A percentile compares a stretch with the other conserved stretches of the same genome.
Evolutionary conservation across 768 basidiomycete species (phyloP).

Genomic region (Nidula microcarpa): DNA sequence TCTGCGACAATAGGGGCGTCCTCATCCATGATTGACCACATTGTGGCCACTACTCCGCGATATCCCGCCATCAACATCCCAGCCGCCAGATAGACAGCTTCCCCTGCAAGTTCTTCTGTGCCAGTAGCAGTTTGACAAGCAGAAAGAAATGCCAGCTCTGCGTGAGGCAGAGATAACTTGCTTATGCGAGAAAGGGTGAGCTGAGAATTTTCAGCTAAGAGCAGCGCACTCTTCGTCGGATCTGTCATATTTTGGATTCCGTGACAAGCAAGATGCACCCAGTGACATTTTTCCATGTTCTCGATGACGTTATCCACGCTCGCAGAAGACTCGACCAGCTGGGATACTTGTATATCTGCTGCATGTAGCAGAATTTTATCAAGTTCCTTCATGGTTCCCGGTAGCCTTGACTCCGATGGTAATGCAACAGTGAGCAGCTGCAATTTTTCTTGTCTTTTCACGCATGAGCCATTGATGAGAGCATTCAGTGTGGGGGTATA

Average conservation of each 20-base stretch:
- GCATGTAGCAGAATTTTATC: background rate
- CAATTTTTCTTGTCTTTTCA: background rate
- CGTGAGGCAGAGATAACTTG: conserved; percentile 9
- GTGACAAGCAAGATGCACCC: conserved; percentile 33
- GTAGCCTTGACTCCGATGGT: background rate
- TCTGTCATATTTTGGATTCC: conserved; percentile 18
- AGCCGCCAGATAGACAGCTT: conserved; percentile 30
- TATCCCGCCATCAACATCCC: conserved; percentile 30
- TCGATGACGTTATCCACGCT: conserved; percentile 4
- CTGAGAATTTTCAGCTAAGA: conserved; percentile 10
- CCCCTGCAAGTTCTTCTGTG: conserved; percentile 14
- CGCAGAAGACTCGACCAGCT: conserved; percentile 5
- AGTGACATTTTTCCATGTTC: conserved; percentile 2
- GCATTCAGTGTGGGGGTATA: conserved; percentile 15
- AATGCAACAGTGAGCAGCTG: background rate
- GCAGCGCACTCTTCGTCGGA: conserved; percentile 20
- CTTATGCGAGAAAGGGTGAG: conserved; percentile 16
- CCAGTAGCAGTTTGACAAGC: conserved; percentile 40
- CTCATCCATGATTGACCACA: conserved; percentile 38
- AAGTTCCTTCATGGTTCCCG: background rate
- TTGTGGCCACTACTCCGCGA: conserved; percentile 32
- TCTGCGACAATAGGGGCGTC: conserved; percentile 26
- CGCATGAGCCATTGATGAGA: conserved; percentile 4
- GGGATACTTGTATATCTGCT: no score
- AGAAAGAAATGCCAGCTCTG: conserved; percentile 36